Evolutionary conservation across 2,329 filamentous ascomycete genomes (phyloP).

Genomic region (Diaporthe velutina): DNA sequence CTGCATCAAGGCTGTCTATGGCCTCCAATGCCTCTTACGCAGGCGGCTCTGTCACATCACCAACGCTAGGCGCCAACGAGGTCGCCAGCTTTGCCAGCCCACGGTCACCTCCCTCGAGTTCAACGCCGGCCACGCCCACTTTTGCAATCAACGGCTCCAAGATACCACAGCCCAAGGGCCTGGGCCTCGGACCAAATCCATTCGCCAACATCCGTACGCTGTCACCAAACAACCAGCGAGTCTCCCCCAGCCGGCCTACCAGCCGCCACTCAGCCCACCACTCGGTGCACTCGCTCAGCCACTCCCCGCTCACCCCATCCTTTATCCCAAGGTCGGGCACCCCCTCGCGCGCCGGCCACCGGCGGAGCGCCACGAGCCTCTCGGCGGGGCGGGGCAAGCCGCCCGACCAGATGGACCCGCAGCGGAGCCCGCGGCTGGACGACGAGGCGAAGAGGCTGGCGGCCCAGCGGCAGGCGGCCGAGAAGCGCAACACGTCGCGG

Average conservation of each 20-base stretch:
- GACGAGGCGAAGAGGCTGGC: constrained; percentile 81
- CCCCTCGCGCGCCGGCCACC: constrained; percentile 49
- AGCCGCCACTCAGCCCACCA: constrained; percentile 41
- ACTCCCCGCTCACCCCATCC: constrained; percentile 40
- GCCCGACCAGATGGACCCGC: constrained; percentile 44
- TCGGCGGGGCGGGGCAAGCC: constrained; percentile 50
- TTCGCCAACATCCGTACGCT: constrained; percentile 38
- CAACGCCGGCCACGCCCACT: constrained; percentile 38
- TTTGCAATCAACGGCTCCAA: constrained; percentile 37
- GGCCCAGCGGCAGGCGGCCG: constrained; percentile 77
- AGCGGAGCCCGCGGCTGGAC: constrained; percentile 65
- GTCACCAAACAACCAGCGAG: constrained; percentile 17
- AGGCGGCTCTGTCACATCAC: constrained; percentile 55
- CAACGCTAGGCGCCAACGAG: constrained; percentile 54
- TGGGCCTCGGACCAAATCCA: constrained; percentile 33
- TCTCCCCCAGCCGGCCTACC: constrained; percentile 41
- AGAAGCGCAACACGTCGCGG: constrained; percentile 82
- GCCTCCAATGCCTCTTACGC: constrained; percentile 37
- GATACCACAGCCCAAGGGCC: constrained; percentile 36
- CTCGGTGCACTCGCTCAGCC: constrained; percentile 43
- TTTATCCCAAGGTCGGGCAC: constrained; percentile 35
- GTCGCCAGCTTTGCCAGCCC: constrained; percentile 68
- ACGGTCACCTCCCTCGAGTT: constrained; percentile 51
- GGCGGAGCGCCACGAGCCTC: constrained; percentile 59
- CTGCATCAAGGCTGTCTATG: constrained; percentile 54